These are phyloP conservation scores for Claviceps capensis DNA, from an alignment of 2,329 filamentous ascomycete species.

Conservation along the genomic window DNA sequence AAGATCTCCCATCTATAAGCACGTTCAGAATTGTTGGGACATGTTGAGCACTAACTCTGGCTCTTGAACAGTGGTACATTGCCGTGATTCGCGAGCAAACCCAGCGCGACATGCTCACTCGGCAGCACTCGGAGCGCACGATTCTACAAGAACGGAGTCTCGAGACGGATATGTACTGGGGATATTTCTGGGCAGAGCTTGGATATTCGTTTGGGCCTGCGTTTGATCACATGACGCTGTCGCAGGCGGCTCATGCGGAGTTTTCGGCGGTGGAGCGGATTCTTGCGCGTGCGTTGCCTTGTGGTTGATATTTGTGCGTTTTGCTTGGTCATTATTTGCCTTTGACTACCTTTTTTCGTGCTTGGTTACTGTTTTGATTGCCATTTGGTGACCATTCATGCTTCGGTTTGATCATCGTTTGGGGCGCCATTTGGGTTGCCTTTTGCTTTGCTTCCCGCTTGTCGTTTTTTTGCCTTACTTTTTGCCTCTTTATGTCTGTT, in stretches of 20 bases:
- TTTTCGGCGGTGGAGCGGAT: slow-evolving; percentile 35
- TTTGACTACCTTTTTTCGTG: not conserved
- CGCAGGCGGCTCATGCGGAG: slow-evolving; percentile 31
- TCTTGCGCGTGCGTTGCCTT: slow-evolving; percentile 26
- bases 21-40: not conserved
- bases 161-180: slow-evolving; percentile 32
- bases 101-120: slow-evolving; percentile 22
- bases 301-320: not conserved
- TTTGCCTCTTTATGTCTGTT: not conserved
- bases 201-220: slow-evolving; percentile 23
- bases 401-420: too few species aligned
- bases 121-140: slow-evolving; percentile 28
- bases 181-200: slow-evolving; percentile 37
- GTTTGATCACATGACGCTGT: slow-evolving; percentile 36
- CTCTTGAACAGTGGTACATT: slow-evolving; percentile 38
- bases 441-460: not conserved
- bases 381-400: too few species aligned
- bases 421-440: too few species aligned
- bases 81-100: slow-evolving; percentile 40
- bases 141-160: slow-evolving; percentile 19
- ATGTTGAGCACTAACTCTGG: slow-evolving; percentile 7
- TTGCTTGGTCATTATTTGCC: not conserved
- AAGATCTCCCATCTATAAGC: too few species aligned
- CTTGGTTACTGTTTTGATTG: not conserved
- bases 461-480: not conserved